Percentiles rank a stretch among this genome's conserved stretches.
phyloP scores from a whole-genome alignment of 305 asterid genomes.

The Solanum hybrid region DNA sequence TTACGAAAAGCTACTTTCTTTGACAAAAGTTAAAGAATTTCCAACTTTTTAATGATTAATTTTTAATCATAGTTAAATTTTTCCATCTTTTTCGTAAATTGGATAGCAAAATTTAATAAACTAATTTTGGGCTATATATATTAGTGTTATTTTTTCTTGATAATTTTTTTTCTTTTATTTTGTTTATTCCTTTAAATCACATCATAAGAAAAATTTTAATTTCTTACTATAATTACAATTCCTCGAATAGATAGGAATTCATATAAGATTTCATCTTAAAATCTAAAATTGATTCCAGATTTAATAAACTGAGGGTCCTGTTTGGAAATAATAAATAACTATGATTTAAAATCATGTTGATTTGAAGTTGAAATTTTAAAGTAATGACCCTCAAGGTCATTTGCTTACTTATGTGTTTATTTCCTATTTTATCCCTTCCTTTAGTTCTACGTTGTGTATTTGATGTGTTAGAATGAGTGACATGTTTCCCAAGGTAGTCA shows the following conservation, averaged over 20 bases:
- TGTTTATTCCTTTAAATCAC: background rate
- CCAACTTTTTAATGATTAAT: conserved; percentile 17
- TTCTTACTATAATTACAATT: background rate
- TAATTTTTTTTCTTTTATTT: background rate
- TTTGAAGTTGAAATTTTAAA: background rate
- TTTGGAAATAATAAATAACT: background rate
- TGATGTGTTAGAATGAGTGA: background rate
- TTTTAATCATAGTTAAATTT: background rate
- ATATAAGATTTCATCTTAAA: background rate
- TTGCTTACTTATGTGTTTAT: too few species aligned
- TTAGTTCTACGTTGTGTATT: background rate
- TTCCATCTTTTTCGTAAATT: background rate
- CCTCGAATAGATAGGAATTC: background rate
- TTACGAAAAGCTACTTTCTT: too few species aligned
- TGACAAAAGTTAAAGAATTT: too few species aligned
- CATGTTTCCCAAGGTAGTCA: background rate
- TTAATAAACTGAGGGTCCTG: background rate
- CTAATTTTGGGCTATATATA: conserved; percentile 7
- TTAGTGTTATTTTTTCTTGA: background rate
- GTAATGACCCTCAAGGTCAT: background rate
- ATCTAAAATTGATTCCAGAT: background rate
- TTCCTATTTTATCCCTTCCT: background rate
- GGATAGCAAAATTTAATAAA: background rate
- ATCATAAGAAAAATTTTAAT: background rate
- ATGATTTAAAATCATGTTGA: background rate